Conservation (phyloP, 305 asterid species). For the Fraxinus albicans region DNA sequence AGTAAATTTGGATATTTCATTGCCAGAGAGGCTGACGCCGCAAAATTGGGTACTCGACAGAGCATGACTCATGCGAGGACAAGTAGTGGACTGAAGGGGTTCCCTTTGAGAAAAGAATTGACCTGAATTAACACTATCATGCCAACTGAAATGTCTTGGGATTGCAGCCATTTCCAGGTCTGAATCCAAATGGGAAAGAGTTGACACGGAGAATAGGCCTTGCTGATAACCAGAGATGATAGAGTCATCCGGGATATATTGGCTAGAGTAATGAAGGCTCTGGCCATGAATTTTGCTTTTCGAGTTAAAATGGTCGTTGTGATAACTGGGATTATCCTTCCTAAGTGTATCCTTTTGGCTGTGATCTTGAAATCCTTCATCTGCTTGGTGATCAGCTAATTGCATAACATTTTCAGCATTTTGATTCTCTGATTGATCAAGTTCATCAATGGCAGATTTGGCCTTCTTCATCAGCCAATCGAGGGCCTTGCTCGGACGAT, state of each 20-base stretch:
- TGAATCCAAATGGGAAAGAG: slow-evolving; percentile 26
- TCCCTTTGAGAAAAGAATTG: slow-evolving; percentile 56
- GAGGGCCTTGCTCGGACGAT: slow-evolving; percentile 75
- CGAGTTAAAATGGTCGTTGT: slow-evolving; percentile 11
- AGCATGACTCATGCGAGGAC: slow-evolving; percentile 15
- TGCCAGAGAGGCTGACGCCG: slow-evolving; percentile 23
- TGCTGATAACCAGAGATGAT: slow-evolving; percentile 27
- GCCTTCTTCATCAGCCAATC: slow-evolving; percentile 88
- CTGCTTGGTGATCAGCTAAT: not conserved
- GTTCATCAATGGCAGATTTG: slow-evolving; percentile 66
- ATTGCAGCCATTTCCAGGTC: slow-evolving; percentile 23
- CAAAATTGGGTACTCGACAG: slow-evolving; percentile 29
- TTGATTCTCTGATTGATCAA: slow-evolving; percentile 15
- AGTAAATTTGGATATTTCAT: slow-evolving; percentile 35
- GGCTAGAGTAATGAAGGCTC: not conserved
- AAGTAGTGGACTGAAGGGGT: slow-evolving; percentile 84
- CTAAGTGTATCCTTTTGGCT: not conserved
- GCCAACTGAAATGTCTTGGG: slow-evolving; percentile 29
- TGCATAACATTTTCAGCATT: slow-evolving; percentile 9
- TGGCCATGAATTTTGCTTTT: slow-evolving; percentile 11
- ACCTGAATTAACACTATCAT: slow-evolving; percentile 17
- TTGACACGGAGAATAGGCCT: slow-evolving; percentile 22
- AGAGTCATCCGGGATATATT: slow-evolving; percentile 23
- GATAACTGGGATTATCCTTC: not conserved
- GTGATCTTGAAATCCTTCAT: not conserved